These are phyloP conservation scores for Elymus sibiricus DNA, from an alignment of 176 grass and related monocot species.

Conservation along the genomic window DNA sequence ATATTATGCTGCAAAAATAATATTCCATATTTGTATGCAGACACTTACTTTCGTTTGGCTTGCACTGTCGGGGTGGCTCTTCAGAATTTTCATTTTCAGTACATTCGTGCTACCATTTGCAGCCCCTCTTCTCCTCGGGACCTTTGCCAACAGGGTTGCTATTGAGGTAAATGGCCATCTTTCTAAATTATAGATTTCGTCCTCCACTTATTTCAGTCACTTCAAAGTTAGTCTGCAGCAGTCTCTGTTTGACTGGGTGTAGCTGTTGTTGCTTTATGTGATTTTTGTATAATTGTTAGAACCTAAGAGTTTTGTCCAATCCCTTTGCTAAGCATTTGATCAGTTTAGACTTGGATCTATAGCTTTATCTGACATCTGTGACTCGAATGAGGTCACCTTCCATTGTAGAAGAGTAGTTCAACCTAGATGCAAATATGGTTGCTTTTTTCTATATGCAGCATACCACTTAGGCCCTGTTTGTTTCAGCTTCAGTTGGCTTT, in stretches of 20 bases:
- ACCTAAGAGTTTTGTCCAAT: not conserved
- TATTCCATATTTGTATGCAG: conserved; percentile 40
- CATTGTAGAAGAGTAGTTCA: not conserved
- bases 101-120: conserved; percentile 82
- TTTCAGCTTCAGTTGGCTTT: too few species aligned
- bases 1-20: not conserved
- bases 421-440: not conserved
- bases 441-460: not conserved
- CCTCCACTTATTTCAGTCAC: not conserved
- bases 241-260: not conserved
- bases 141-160: conserved; percentile 76
- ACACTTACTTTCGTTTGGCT: conserved; percentile 85
- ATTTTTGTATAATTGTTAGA: not conserved
- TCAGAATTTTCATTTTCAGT: conserved; percentile 84
- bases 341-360: not conserved
- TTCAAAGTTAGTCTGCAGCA: not conserved
- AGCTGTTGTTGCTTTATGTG: conserved; percentile 8
- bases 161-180: conserved; percentile 56
- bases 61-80: conserved; percentile 83
- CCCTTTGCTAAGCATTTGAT: not conserved
- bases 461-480: not conserved
- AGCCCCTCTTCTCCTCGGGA: conserved; percentile 79
- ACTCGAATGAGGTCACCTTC: not conserved
- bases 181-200: not conserved
- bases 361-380: not conserved